phyloP scores from a whole-genome alignment of 2,329 filamentous ascomycete genomes.

The Geoglossum cookeanum region DNA sequence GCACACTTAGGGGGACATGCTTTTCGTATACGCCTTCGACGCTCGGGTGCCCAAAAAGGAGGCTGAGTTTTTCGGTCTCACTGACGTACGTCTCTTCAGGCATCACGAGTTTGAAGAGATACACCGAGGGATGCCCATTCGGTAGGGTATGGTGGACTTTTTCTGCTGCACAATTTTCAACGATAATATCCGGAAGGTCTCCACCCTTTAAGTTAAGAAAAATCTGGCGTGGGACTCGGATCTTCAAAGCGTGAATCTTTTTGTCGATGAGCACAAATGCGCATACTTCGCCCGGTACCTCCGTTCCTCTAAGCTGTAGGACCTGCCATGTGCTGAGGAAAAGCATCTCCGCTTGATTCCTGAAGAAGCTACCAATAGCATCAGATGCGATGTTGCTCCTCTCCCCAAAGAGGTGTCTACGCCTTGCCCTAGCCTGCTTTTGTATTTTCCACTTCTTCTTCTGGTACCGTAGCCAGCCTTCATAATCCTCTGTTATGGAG shows the following conservation, averaged over 20 bases:
- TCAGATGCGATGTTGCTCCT: slow-evolving; percentile 42
- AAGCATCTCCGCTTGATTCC: slow-evolving; percentile 75
- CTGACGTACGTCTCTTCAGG: slow-evolving; percentile 73
- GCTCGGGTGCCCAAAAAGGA: slow-evolving; percentile 77
- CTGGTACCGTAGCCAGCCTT: slow-evolving; percentile 76
- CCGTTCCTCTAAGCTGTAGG: slow-evolving; percentile 65
- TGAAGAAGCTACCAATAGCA: slow-evolving; percentile 53
- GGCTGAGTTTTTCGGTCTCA: slow-evolving; percentile 63
- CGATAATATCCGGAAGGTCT: slow-evolving; percentile 72
- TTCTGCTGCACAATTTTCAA: slow-evolving; percentile 72
- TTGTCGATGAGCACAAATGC: slow-evolving; percentile 86
- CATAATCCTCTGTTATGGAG: slow-evolving; percentile 66
- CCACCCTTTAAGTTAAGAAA: slow-evolving; percentile 83
- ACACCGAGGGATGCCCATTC: slow-evolving; percentile 82
- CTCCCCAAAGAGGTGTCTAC: slow-evolving; percentile 86
- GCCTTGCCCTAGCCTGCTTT: slow-evolving; percentile 66
- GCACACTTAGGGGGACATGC: slow-evolving; percentile 68
- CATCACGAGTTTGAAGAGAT: slow-evolving; percentile 87
- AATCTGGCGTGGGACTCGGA: slow-evolving; percentile 74
- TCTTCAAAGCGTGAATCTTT: slow-evolving; percentile 72
- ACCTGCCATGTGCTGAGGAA: slow-evolving; percentile 94
- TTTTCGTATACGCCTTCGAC: slow-evolving; percentile 97
- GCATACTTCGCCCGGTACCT: slow-evolving; percentile 67
- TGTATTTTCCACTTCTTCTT: slow-evolving; percentile 99
- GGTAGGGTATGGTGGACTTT: slow-evolving; percentile 87